Conservation (phyloP, 768 basidiomycete genomes). For the Amanita exitialis region DNA sequence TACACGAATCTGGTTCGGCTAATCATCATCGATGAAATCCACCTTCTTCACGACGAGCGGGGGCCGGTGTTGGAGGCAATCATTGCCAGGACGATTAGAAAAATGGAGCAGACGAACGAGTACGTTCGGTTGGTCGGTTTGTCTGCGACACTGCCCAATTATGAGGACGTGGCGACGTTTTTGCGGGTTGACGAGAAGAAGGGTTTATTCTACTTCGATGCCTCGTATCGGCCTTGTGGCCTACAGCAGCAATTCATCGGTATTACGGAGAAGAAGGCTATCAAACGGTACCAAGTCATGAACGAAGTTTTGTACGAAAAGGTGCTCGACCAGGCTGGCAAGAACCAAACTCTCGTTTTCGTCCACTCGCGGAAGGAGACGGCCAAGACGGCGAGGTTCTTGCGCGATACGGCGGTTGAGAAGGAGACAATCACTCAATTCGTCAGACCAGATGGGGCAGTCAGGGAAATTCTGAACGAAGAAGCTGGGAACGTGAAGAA, state of each 20-base stretch:
- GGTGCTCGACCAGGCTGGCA: conserved; percentile 80
- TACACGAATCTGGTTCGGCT: conserved; percentile 96
- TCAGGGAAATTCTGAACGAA: conserved; percentile 79
- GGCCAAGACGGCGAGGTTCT: conserved; percentile 89
- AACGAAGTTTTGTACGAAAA: conserved; percentile 99
- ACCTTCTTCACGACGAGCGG: conserved; percentile 94
- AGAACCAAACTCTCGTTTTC: conserved; percentile 92
- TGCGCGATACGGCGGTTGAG: conserved; percentile 92
- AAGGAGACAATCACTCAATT: conserved; percentile 96
- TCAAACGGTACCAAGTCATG: conserved; percentile 96
- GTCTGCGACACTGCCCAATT: conserved; percentile 97
- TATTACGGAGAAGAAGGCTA: conserved; percentile 98
- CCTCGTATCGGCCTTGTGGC: conserved; percentile 86
- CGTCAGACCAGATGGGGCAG: conserved; percentile 87
- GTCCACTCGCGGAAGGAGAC: conserved; percentile 99
- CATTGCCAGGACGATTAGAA: conserved; percentile 79
- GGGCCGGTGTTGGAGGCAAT: conserved; percentile 94
- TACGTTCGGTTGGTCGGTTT: conserved; percentile 92
- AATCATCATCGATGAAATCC: conserved; percentile 98
- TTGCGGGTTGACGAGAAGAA: conserved; percentile 87
- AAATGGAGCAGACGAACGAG: conserved; percentile 91
- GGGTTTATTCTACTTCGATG: conserved; percentile 96
- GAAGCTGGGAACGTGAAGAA: conserved; percentile 83
- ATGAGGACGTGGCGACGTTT: conserved; percentile 96
- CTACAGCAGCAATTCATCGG: conserved; percentile 97